Percentiles rank a stretch among this genome's conserved stretches.
phyloP scores from a whole-genome alignment of 306 rosid species.

The Dryas alaskensis region DNA sequence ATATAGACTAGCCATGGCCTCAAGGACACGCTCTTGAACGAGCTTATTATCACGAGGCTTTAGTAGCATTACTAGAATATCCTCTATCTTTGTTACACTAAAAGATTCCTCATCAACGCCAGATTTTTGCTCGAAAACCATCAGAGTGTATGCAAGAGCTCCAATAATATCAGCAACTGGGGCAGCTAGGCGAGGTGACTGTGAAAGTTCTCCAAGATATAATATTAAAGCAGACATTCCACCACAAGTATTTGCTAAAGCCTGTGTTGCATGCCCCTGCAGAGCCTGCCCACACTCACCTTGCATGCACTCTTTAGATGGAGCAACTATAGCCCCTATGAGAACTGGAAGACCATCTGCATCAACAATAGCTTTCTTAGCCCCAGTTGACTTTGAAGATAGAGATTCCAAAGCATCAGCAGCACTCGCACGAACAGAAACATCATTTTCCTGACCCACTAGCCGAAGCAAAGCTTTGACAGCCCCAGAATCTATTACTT shows the following conservation, averaged over 20 bases:
- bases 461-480: slow-evolving; percentile 80
- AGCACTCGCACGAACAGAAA: slow-evolving; percentile 94
- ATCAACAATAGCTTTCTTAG: slow-evolving; percentile 71
- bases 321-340: slow-evolving; percentile 94
- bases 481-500: slow-evolving; percentile 90
- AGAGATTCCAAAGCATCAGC: slow-evolving; percentile 97
- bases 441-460: slow-evolving; percentile 67
- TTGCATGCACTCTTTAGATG: slow-evolving; percentile 93
- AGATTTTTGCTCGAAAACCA: slow-evolving; percentile 68
- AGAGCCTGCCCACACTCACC: slow-evolving; percentile 70
- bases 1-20: slow-evolving; percentile 95
- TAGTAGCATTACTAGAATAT: slow-evolving; percentile 69
- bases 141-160: slow-evolving; percentile 88
- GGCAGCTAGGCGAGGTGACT: slow-evolving; percentile 63
- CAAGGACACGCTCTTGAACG: slow-evolving; percentile 89
- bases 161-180: slow-evolving; percentile 94
- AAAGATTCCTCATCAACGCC: slow-evolving; percentile 50
- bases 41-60: slow-evolving; percentile 75
- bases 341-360: slow-evolving; percentile 77
- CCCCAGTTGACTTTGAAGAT: slow-evolving; percentile 68
- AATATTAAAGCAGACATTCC: slow-evolving; percentile 81
- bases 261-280: slow-evolving; percentile 77
- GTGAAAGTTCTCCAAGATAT: slow-evolving; percentile 91
- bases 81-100: slow-evolving; percentile 67
- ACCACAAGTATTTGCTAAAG: slow-evolving; percentile 90